Base-by-base conservation (phyloP, 192 early-diverging fungal species). In the Coemansia erecta region DNA sequence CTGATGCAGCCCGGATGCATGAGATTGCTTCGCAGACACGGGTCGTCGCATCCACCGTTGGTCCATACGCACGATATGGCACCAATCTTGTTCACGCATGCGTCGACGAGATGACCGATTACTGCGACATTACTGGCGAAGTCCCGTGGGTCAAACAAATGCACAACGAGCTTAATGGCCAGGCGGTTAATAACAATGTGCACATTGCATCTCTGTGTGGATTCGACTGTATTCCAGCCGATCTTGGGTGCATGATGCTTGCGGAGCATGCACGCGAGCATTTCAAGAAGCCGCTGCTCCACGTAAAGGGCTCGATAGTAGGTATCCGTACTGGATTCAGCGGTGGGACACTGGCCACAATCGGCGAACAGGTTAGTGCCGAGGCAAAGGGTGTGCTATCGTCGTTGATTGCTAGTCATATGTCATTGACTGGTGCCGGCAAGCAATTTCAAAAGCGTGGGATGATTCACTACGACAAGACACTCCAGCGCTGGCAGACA, bases 81-180 rank as follows among this genome's bases (percentile, higher is more conserved):
- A 79, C 82, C 18, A 82, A 85, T 11, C 62, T 94, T 2, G 64
- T 80, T 33, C 56, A 64, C 11, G 77, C 72, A 11, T 80, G 77
- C 13, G 77, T 80, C 8, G 55, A 59, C 11, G 67, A 63, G 12
- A 56, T 22, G 11, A 92, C 94, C 0, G 86, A 98, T 64, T 98
- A 95, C 64, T 81, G 93, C 31, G 95, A 98, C 60, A 90, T 87
- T 10, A 94, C 93, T n/a, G 95, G 92, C 40, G 93, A 95, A 57
- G 68, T 82, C 26, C 70, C 65, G 8, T 91, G 87, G 78, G 75
- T 86, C 17, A 71, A 81, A 41, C 55, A 82, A 10, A 84, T 93
- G 59, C 85, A 89, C 53, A 61, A 84, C 50, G 76, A 84, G 48
- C 86, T 88, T 55, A 85, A 91, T 48, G 81, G 86, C 3, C 31